Percentiles rank a stretch among this genome's conserved stretches.
Conservation (phyloP, 2,329 filamentous ascomycete species). For the Trichoderma afroharzianum region DNA sequence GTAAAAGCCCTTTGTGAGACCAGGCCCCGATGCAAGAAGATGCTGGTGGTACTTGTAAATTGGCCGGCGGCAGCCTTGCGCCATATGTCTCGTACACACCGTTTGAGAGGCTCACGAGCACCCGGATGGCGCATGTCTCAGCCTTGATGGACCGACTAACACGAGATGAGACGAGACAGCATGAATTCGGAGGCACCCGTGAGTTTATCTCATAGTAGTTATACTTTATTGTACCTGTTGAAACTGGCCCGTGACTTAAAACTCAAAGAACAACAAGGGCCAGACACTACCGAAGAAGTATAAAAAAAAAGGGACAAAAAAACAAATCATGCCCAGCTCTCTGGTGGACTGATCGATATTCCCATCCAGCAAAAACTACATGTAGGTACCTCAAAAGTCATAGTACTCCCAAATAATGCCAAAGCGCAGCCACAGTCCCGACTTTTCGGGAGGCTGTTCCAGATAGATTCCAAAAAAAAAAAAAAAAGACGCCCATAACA, state of each 20-base stretch:
- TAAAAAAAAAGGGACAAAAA: neutral
- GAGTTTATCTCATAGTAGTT: neutral
- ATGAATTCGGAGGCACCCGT: neutral
- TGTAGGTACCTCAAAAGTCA: slow-evolving; percentile 3
- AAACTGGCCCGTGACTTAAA: neutral
- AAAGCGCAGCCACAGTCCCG: slow-evolving; percentile 9
- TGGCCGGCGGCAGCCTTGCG: neutral
- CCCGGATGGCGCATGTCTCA: neutral
- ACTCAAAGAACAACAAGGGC: neutral
- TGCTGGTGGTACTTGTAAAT: neutral
- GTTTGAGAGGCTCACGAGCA: neutral
- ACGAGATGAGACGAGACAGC: neutral
- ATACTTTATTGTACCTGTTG: neutral
- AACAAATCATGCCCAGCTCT: neutral
- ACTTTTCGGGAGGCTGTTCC: neutral
- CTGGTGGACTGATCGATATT: neutral
- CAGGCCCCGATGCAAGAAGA: neutral
- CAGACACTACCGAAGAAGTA: neutral
- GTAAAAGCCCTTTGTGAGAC: neutral
- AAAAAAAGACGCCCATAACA: neutral
- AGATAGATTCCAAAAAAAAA: neutral
- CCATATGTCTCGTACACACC: neutral
- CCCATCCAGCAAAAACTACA: neutral
- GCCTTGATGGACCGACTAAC: neutral
- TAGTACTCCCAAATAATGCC: slow-evolving; percentile 9